These are phyloP conservation scores for Aleurites moluccanus DNA, from an alignment of 441 rosid species.

Conservation along the genomic window DNA sequence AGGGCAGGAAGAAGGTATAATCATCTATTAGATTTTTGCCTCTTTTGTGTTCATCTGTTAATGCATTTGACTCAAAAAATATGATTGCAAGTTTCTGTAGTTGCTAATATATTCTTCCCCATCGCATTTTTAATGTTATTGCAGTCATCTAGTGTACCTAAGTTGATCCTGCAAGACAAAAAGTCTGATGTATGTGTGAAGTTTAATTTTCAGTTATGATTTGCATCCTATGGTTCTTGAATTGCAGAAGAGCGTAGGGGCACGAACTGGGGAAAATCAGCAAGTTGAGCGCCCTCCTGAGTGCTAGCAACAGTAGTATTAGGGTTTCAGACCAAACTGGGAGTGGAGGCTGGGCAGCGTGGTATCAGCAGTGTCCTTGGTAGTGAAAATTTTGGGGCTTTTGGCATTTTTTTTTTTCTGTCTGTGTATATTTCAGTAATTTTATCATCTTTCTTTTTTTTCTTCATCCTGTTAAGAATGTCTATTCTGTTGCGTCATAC, in stretches of 20 bases:
- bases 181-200: background rate
- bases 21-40: background rate
- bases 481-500: background rate
- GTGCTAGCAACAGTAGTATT: conserved; percentile 69
- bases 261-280: conserved; percentile 45
- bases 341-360: background rate
- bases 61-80: background rate
- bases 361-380: background rate
- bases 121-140: conserved; percentile 6
- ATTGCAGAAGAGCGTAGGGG: conserved; percentile 49
- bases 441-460: background rate
- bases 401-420: background rate
- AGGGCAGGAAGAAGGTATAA: conserved; percentile 42
- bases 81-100: background rate
- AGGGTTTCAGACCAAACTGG: background rate
- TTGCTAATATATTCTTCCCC: conserved; percentile 13
- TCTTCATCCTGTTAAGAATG: background rate
- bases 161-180: conserved; percentile 1
- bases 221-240: background rate
- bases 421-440: background rate
- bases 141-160: conserved; percentile 45
- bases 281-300: conserved; percentile 72
- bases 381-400: background rate
- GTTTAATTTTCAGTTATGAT: background rate
- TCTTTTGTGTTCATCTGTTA: background rate